Evolutionary conservation across 2,329 filamentous ascomycete species (phyloP).

Genomic region (Penicillium sp.): DNA sequence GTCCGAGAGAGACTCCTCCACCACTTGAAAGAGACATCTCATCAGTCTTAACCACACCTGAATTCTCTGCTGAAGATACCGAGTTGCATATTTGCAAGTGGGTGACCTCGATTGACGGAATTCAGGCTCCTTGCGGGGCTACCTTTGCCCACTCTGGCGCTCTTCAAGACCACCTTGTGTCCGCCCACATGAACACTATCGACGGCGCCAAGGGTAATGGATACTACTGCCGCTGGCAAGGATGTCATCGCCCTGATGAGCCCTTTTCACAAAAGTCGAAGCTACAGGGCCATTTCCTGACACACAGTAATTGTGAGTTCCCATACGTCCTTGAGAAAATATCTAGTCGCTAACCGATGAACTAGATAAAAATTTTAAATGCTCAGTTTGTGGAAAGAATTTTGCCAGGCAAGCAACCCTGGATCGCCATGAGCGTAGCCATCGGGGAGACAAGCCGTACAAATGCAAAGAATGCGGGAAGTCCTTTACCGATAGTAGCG

Average conservation of each 20-base stretch:
- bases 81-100: conserved; percentile 46
- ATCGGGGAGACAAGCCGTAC: conserved; percentile 48
- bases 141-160: conserved; percentile 38
- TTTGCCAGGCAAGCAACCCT: conserved; percentile 48
- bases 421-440: conserved; percentile 48
- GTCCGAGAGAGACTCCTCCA: conserved; percentile 41
- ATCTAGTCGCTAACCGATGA: not conserved
- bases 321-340: too few relatives aligned
- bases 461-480: conserved; percentile 45
- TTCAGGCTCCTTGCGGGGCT: conserved; percentile 37
- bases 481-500: conserved; percentile 48
- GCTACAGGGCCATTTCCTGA: conserved; percentile 48
- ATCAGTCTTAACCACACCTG: conserved; percentile 41
- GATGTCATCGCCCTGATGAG: conserved; percentile 45
- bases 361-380: conserved; percentile 46
- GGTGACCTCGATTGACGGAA: conserved; percentile 30
- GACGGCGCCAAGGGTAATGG: conserved; percentile 43
- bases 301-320: conserved; percentile 47
- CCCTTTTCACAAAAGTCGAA: conserved; percentile 51
- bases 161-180: conserved; percentile 45
- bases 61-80: conserved; percentile 32
- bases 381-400: conserved; percentile 44
- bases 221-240: conserved; percentile 49
- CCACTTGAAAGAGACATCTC: conserved; percentile 38
- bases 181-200: conserved; percentile 41